phyloP scores from a whole-genome alignment of 2,329 filamentous ascomycete genomes.

The Microdochium trichocladiopsis region DNA sequence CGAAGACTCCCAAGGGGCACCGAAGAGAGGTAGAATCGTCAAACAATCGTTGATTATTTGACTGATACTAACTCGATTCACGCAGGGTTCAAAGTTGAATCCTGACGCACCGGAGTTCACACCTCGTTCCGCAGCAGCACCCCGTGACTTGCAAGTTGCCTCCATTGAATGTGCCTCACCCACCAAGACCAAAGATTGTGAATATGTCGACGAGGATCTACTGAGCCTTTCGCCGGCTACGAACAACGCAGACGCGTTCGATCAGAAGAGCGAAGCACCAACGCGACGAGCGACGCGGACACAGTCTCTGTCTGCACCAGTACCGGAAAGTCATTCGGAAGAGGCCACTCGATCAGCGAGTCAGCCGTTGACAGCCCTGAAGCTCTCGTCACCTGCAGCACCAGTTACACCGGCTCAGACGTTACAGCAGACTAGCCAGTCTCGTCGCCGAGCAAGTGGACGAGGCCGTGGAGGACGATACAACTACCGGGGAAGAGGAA shows the following conservation, averaged over 20 bases:
- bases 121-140: constrained; percentile 27
- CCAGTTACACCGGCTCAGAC: neutral
- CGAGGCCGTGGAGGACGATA: neutral
- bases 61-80: constrained; percentile 33
- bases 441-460: neutral
- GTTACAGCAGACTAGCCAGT: neutral
- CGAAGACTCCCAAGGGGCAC: constrained; percentile 25
- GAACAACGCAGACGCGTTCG: neutral
- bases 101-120: constrained; percentile 49
- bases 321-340: neutral
- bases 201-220: neutral
- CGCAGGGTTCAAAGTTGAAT: constrained; percentile 46
- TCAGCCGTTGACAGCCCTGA: neutral
- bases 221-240: neutral
- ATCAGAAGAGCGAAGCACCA: neutral
- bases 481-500: neutral
- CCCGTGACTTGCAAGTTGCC: neutral
- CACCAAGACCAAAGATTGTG: too few relatives aligned
- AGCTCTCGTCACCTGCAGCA: neutral
- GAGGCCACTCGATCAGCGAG: neutral
- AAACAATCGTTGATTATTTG: constrained; percentile 30
- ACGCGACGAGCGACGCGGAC: neutral
- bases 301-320: neutral
- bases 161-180: too few relatives aligned
- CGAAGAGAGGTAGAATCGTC: constrained; percentile 44